Conservation (phyloP, 2,329 filamentous ascomycete genomes). For the Ceratocystis ficicola region DNA sequence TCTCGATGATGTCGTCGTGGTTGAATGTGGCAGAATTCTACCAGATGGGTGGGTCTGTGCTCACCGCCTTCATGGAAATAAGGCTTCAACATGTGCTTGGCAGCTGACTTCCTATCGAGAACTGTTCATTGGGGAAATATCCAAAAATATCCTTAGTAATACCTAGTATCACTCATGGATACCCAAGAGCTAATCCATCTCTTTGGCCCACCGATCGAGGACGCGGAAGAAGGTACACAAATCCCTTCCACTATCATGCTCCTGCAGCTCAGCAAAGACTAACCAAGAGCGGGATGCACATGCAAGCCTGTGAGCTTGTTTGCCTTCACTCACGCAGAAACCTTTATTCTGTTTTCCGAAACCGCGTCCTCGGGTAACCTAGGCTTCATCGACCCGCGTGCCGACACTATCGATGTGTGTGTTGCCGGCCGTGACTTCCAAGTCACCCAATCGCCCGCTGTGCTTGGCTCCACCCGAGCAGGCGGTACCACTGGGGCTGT, state of each 20-base stretch:
- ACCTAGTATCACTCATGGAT: slow-evolving; percentile 4
- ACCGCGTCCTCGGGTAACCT: slow-evolving; percentile 62
- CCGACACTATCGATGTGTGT: slow-evolving; percentile 51
- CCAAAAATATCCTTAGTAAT: background rate
- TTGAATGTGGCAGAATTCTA: background rate
- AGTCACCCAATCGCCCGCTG: slow-evolving; percentile 70
- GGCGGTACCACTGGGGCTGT: slow-evolving; percentile 52
- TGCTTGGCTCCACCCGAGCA: slow-evolving; percentile 64
- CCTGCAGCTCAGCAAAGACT: background rate
- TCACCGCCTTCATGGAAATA: background rate
- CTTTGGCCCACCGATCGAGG: slow-evolving; percentile 32
- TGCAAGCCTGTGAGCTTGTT: background rate
- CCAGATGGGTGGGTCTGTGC: background rate
- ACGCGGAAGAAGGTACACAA: slow-evolving; percentile 37
- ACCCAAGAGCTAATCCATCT: slow-evolving; percentile 15
- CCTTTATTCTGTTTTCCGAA: slow-evolving; percentile 74
- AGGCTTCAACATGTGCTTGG: background rate
- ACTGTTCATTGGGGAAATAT: background rate
- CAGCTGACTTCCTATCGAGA: background rate
- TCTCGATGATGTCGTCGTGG: background rate
- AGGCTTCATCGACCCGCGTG: slow-evolving; percentile 69
- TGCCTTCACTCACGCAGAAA: slow-evolving; percentile 46
- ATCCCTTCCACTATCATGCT: slow-evolving; percentile 10
- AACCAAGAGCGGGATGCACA: background rate
- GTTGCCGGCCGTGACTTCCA: slow-evolving; percentile 59